Base-by-base conservation (phyloP, 768 basidiomycete genomes). In the Hericium rajendrae region DNA sequence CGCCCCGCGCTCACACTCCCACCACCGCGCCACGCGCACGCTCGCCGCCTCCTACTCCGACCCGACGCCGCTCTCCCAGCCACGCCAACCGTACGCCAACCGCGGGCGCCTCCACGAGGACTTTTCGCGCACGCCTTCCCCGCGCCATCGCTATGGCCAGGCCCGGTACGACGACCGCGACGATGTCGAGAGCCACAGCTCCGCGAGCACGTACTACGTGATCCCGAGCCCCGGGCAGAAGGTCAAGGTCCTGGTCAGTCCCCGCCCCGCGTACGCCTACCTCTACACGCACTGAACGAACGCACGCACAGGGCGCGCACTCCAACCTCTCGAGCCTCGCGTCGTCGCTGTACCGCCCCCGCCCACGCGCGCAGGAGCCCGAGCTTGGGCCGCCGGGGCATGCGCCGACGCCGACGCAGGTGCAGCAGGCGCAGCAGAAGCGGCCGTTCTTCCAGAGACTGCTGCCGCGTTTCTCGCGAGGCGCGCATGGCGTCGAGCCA, bases 131-230 rank as follows among this genome's bases (percentile, higher is more conserved):
- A 60, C 61, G 15, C 61, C 61, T 13, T 61, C 59, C 15, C 61
- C 59, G 40, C 55, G 52, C 37, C 55, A 39, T 20, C 48, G 51
- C 9, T 41, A 46, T 6, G 28, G 24, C n/a, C 39, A 41, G 22
- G 41, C 41, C n/a, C 40, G 39, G 32, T 37, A 26, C 9, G 58
- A 57, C 51, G 52, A 58, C 37, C 8, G 18, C 18, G 72, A 73
- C 48, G 74, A 76, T 37, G 65, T 49, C 0, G 73, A 67, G 37
- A 85, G 80, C 64, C 69, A 76, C 13, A 78, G 78, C 39, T 85
- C 85, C 4, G 84, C 79, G 20, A 81, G 84, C 66, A 88, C 86
- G 3, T 89, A 88, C 73, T 88, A 87, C 66, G 80, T 88, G 61
- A 76, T 86, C 41, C 85, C 85, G 3, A 75, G 78, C 11, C 78